Conservation (phyloP, 306 rosid genomes). For the Elaeagnus macrophylla region DNA sequence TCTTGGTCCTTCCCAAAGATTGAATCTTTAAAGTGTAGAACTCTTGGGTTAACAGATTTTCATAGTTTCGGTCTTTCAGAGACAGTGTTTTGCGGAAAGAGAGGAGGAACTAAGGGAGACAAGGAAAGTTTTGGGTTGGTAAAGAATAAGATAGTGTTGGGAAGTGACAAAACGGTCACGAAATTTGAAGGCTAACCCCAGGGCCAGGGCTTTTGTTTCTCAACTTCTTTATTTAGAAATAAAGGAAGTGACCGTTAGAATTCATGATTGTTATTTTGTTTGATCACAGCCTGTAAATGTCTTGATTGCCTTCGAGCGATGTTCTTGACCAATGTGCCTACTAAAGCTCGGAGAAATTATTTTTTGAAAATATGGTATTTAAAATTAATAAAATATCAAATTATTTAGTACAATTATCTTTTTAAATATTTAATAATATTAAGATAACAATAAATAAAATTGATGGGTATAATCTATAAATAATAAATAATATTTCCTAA, state of each 20-base stretch:
- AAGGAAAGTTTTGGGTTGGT: slow-evolving; percentile 12
- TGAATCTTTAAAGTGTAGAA: slow-evolving; percentile 4
- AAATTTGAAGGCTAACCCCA: slow-evolving; percentile 9
- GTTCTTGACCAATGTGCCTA: neutral
- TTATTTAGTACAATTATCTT: too few species aligned
- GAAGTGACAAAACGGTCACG: slow-evolving; percentile 46
- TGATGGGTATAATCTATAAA: too few species aligned
- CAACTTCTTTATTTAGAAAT: neutral
- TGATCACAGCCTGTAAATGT: slow-evolving; percentile 36
- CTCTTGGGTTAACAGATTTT: slow-evolving; percentile 14
- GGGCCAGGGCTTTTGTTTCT: slow-evolving; percentile 1
- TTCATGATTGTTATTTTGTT: slow-evolving; percentile 4
- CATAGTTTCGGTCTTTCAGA: slow-evolving; percentile 11
- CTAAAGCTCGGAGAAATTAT: neutral
- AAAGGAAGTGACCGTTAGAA: slow-evolving; percentile 53
- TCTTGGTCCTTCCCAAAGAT: slow-evolving; percentile 16
- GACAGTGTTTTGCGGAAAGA: neutral
- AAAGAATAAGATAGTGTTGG: slow-evolving; percentile 5
- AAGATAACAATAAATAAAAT: too few species aligned
- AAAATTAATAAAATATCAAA: too few species aligned
- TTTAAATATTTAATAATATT: too few species aligned
- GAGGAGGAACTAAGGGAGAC: neutral
- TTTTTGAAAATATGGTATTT: too few species aligned
- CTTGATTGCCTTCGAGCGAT: neutral
- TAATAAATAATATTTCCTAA: too few species aligned